phyloP scores from a whole-genome alignment of 345 rosid genomes.

The Microthlaspi erraticum region DNA sequence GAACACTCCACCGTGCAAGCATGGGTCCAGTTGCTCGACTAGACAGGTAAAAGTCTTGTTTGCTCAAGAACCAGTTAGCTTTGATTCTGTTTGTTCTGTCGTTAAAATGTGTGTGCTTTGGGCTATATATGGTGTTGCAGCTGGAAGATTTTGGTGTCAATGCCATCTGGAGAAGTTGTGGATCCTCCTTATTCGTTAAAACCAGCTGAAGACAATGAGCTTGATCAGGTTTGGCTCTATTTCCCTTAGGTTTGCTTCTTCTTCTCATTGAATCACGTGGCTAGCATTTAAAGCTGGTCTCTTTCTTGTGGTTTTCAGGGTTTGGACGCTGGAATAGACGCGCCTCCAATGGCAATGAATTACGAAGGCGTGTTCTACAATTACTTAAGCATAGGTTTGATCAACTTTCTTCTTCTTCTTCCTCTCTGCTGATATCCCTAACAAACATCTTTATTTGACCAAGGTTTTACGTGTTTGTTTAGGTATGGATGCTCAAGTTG shows the following conservation, averaged over 20 bases:
- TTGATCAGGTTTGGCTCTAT: slow-evolving; percentile 63
- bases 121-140: slow-evolving; percentile 48
- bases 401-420: slow-evolving; percentile 5
- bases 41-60: slow-evolving; percentile 60
- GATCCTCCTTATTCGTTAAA: slow-evolving; percentile 86
- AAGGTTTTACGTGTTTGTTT: slow-evolving; percentile 4
- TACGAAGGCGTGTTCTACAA: slow-evolving; percentile 94
- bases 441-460: background rate
- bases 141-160: slow-evolving; percentile 77
- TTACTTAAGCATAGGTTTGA: slow-evolving; percentile 90
- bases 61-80: too few species aligned
- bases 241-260: slow-evolving; percentile 18
- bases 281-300: background rate
- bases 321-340: slow-evolving; percentile 58
- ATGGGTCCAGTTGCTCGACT: slow-evolving; percentile 65
- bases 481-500: slow-evolving; percentile 99
- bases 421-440: slow-evolving; percentile 5
- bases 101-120: slow-evolving; percentile 3
- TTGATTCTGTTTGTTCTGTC: background rate
- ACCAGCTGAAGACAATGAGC: slow-evolving; percentile 58
- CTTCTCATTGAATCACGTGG: slow-evolving; percentile 11
- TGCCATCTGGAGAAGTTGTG: slow-evolving; percentile 71
- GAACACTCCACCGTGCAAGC: slow-evolving; percentile 68
- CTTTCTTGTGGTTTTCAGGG: slow-evolving; percentile 54
- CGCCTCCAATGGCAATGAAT: slow-evolving; percentile 60